Conservation (phyloP, 352 stramenopile genomes). For the Pythium chondricola region DNA sequence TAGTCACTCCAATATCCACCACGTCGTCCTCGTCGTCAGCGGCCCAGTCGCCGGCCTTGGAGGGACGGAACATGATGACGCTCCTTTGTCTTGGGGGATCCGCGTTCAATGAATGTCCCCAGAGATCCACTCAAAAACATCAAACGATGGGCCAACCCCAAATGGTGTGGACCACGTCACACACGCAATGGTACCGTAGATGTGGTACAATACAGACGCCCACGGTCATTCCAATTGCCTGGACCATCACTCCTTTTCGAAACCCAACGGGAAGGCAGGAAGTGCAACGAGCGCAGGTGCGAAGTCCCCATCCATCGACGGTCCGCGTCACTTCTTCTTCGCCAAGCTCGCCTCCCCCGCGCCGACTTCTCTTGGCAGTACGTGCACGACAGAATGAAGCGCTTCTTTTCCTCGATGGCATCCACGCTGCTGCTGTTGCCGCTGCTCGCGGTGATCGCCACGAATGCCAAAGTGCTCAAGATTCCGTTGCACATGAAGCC, state of each 20-base stretch:
- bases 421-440: conserved; percentile 9
- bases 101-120: neutral
- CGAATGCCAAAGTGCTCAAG: conserved; percentile 24
- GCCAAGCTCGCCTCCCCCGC: too few relatives aligned
- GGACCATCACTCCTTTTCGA: neutral
- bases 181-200: neutral
- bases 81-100: neutral
- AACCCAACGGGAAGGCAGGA: neutral
- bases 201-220: neutral
- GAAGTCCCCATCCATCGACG: too few relatives aligned
- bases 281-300: too few relatives aligned
- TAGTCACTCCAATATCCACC: neutral
- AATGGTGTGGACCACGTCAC: conserved; percentile 1
- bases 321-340: too few relatives aligned
- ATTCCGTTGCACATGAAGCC: conserved; percentile 29
- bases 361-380: too few relatives aligned
- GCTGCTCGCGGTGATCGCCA: conserved; percentile 1
- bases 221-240: neutral
- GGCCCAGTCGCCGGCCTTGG: conserved; percentile 66
- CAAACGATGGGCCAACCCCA: too few relatives aligned
- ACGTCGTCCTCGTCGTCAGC: conserved; percentile 59
- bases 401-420: too few relatives aligned
- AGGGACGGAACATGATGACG: conserved; percentile 55
- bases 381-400: too few relatives aligned
- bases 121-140: conserved; percentile 13